phyloP scores from a whole-genome alignment of 1,284 basidiomycete genomes.

The Marasmius oreades region DNA sequence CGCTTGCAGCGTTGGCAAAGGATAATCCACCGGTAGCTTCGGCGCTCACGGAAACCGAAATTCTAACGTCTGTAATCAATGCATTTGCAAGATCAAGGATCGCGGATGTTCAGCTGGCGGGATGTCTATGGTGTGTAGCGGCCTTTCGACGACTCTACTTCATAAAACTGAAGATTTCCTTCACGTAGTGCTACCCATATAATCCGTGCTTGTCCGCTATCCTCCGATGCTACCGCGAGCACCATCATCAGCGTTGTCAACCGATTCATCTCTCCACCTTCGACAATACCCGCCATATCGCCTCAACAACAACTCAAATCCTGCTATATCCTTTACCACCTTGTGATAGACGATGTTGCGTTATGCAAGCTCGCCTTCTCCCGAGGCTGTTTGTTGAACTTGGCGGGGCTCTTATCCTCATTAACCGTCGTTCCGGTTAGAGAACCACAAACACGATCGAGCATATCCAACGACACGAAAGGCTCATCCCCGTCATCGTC shows the following conservation, averaged over 20 bases:
- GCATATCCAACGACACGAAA: slow-evolving; percentile 12
- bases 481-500: background rate
- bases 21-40: slow-evolving; percentile 56
- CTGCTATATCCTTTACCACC: slow-evolving; percentile 67
- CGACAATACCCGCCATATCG: slow-evolving; percentile 14
- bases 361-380: slow-evolving; percentile 65
- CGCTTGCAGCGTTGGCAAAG: slow-evolving; percentile 66
- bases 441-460: background rate
- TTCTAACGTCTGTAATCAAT: slow-evolving; percentile 38
- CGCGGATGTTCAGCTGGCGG: slow-evolving; percentile 60
- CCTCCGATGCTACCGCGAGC: slow-evolving; percentile 31
- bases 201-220: slow-evolving; percentile 39
- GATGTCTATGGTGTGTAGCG: slow-evolving; percentile 58
- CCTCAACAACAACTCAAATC: slow-evolving; percentile 49
- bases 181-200: slow-evolving; percentile 52
- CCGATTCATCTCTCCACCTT: slow-evolving; percentile 43
- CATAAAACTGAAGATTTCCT: slow-evolving; percentile 2
- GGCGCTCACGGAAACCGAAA: slow-evolving; percentile 38
- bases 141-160: background rate
- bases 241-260: slow-evolving; percentile 64
- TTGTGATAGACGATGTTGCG: slow-evolving; percentile 67
- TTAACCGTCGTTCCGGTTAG: slow-evolving; percentile 3
- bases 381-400: slow-evolving; percentile 51
- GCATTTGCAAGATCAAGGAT: slow-evolving; percentile 51
- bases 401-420: slow-evolving; percentile 45